These are phyloP conservation scores for Stemphylium lycopersici DNA, from an alignment of 2,329 filamentous ascomycete genomes.

Conservation along the genomic window DNA sequence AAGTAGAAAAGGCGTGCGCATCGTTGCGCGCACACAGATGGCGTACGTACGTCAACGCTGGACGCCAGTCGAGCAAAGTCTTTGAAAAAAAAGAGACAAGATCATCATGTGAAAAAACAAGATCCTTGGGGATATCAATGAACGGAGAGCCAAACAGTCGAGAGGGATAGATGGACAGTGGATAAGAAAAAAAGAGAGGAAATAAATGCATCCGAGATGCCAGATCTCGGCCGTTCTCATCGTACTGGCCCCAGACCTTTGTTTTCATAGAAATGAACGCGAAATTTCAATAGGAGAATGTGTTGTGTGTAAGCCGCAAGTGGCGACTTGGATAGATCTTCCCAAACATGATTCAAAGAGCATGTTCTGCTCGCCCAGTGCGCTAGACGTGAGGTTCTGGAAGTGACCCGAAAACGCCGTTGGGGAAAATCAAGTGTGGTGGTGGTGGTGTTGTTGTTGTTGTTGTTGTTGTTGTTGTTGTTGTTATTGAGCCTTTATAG, in stretches of 20 bases:
- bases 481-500: conserved; percentile 15
- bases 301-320: background rate
- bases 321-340: conserved; percentile 13
- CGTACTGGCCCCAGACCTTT: background rate
- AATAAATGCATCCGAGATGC: conserved; percentile 15
- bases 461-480: no score
- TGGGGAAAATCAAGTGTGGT: background rate
- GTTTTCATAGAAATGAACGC: conserved; percentile 7
- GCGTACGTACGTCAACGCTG: conserved; percentile 7
- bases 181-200: background rate
- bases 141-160: background rate
- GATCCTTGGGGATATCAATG: conserved; percentile 9
- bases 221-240: conserved; percentile 6
- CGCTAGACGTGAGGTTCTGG: background rate
- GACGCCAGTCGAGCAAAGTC: background rate
- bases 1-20: no score
- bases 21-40: background rate
- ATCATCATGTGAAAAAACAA: background rate
- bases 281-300: background rate
- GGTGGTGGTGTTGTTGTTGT: no score
- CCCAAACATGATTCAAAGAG: background rate
- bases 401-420: background rate
- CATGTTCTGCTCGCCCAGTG: conserved; percentile 1
- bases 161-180: background rate
- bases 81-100: background rate